Percentiles rank a stretch among this genome's conserved stretches.
Evolutionary conservation across 768 basidiomycete genomes (phyloP).

Genomic region (Psilocybe cubensis): DNA sequence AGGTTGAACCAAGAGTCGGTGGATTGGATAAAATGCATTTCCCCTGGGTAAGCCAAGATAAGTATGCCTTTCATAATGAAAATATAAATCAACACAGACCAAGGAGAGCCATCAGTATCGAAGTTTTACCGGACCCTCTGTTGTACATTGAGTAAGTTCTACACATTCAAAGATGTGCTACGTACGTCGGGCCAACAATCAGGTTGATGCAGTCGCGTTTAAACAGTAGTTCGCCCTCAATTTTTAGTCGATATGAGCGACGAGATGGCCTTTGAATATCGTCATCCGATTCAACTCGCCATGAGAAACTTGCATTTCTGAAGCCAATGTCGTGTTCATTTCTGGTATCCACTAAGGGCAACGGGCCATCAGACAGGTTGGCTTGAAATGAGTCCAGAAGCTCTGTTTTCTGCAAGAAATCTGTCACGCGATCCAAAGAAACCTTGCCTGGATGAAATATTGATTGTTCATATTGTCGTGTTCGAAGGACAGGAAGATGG

Average conservation of each 20-base stretch:
- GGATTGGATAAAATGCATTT: conserved; percentile 66
- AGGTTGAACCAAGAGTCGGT: conserved; percentile 70
- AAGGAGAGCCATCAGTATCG: conserved; percentile 65
- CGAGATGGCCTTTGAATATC: conserved; percentile 3
- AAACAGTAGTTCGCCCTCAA: conserved; percentile 61
- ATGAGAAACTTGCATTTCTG: conserved; percentile 7
- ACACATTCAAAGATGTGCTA: not conserved
- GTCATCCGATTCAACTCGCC: not conserved
- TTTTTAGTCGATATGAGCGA: conserved; percentile 48
- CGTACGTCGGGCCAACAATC: conserved; percentile 58
- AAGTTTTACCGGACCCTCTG: conserved; percentile 62
- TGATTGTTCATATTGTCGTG: not conserved
- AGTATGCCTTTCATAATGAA: not conserved
- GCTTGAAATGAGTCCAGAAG: conserved; percentile 20
- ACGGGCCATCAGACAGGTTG: conserved; percentile 10
- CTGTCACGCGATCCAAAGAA: conserved; percentile 7
- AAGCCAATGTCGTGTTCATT: conserved; percentile 3
- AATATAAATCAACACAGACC: conserved; percentile 31
- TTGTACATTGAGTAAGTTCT: not conserved
- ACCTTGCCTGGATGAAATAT: not conserved
- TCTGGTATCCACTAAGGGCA: not conserved
- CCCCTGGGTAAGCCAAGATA: conserved; percentile 36
- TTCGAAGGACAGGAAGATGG: not conserved
- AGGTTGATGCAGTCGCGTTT: conserved; percentile 55
- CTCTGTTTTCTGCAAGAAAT: conserved; percentile 5